Evolutionary conservation across 257 asterid genomes (phyloP).

Genomic region (Handroanthus guayacan): DNA sequence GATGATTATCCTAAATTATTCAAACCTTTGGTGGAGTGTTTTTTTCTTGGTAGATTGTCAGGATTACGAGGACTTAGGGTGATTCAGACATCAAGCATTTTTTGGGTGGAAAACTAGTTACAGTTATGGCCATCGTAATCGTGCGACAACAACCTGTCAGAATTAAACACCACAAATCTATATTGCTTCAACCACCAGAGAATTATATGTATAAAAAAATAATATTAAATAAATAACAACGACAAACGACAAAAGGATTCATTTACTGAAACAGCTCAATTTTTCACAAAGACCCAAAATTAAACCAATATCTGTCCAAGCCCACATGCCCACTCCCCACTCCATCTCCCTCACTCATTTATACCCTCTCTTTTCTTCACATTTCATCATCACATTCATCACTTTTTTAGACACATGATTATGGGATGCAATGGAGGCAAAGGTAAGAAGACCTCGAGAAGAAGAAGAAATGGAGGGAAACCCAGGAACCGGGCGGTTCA

Average conservation of each 20-base stretch:
- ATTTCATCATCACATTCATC: neutral
- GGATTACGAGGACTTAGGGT: slow-evolving; percentile 1
- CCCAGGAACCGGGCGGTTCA: neutral
- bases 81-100: neutral
- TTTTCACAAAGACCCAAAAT: slow-evolving; percentile 31
- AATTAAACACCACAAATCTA: neutral
- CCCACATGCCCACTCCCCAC: slow-evolving; percentile 40
- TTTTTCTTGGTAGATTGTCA: too few species aligned
- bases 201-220: neutral
- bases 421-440: slow-evolving; percentile 35
- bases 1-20: too few species aligned
- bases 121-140: slow-evolving; percentile 27
- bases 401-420: neutral
- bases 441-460: neutral
- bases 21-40: too few species aligned
- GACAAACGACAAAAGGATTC: slow-evolving; percentile 28
- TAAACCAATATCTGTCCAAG: slow-evolving; percentile 29
- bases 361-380: slow-evolving; percentile 40
- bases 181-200: too few species aligned
- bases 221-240: neutral
- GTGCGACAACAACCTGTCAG: slow-evolving; percentile 2
- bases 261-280: slow-evolving; percentile 50
- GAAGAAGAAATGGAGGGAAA: slow-evolving; percentile 25
- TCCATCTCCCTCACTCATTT: slow-evolving; percentile 24
- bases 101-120: slow-evolving; percentile 19